Evolutionary conservation across 768 basidiomycete species (phyloP).

Genomic region (Leccinum pellstonianum): DNA sequence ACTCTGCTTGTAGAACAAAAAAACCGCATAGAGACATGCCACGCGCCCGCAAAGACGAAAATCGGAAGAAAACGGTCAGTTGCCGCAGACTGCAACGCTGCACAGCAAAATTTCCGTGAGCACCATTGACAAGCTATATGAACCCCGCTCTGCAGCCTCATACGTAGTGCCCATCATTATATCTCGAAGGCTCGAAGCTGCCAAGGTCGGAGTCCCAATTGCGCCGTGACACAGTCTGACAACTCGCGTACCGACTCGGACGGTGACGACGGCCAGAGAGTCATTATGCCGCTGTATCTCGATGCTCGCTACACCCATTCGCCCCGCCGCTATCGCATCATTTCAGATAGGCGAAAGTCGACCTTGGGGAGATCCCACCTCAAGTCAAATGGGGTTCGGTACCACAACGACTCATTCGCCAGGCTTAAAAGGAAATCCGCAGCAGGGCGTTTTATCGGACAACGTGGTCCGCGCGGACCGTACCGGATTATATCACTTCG

Average conservation of each 20-base stretch:
- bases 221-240: too few species aligned
- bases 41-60: neutral
- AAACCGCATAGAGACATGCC: neutral
- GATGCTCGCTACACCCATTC: neutral
- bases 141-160: neutral
- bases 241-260: too few species aligned
- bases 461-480: neutral
- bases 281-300: neutral
- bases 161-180: neutral
- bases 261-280: neutral
- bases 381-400: neutral
- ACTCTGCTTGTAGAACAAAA: neutral
- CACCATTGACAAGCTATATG: neutral
- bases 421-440: neutral
- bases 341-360: neutral
- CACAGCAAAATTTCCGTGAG: neutral
- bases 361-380: neutral
- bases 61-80: neutral
- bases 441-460: neutral
- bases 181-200: neutral
- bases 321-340: neutral
- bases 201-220: neutral
- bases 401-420: neutral
- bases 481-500: too few species aligned
- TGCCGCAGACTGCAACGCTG: neutral